Evolutionary conservation across 2,329 filamentous ascomycete genomes (phyloP), one percentile per base, ranked within the genome.

Genomic region (Xylaria sp.): DNA sequence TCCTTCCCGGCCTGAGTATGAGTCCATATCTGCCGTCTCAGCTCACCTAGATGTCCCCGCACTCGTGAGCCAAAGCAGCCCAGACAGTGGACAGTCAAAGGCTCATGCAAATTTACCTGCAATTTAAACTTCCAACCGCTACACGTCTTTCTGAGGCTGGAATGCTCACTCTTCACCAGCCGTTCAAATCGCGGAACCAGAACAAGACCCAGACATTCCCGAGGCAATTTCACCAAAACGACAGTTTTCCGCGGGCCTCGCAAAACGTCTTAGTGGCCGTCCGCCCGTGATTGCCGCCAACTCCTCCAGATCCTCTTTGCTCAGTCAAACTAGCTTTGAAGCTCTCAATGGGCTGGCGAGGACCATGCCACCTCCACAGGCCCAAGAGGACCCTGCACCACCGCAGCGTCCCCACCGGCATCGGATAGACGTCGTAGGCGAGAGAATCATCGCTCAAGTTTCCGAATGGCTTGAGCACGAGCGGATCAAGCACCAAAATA

Each of bases 381-480:
- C 73, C 13, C 69, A 73, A 51, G 77, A 79, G 62, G 39, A 73
- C 70, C 28, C 59, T 10, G 32, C 57, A 5, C 61, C 56, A 37
- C n/a, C 60, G 20, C 69, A 71, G 28, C 75, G 76, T 32, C 77
- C 78, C 41, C 80, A 78, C 50, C 78, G 78, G 32, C 77, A 80
- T 62, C 76, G 75, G 51, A 63, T 79, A 25, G 81, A 84, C 63
- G 73, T 76, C 34, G 75, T 77, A 50, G 84, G 84, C 62, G 84
- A 90, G 73, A 87, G 85, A 72, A 80, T 97, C 8, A 81, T 96
- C 34, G 86, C 90, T 23, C 93, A 97, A 77, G 90, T 98, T 15
- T 86, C 88, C 32, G 89, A 93, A 73, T 98, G 95, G 95, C 83
- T 98, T 48, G 89, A 94, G 74, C 88, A 91, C 59, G 94, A 98